These are phyloP conservation scores for Canavalia gladiata DNA, from an alignment of 306 rosid species.

Conservation along the genomic window DNA sequence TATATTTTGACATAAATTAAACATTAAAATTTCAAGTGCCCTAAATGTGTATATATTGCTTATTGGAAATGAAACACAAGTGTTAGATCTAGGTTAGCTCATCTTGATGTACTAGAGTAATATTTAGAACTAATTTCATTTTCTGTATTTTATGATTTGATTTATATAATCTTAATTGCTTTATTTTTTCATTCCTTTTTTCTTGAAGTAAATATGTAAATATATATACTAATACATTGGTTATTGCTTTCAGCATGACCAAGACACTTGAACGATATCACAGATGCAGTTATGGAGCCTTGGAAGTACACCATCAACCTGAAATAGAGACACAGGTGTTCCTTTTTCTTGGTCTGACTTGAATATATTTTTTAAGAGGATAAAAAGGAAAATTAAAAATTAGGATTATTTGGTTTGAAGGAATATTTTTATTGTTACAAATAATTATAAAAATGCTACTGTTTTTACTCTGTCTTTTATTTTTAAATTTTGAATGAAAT, in stretches of 20 bases:
- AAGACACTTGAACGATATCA: conserved; percentile 76
- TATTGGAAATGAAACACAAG: not conserved
- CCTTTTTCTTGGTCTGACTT: not conserved
- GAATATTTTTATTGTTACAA: not conserved
- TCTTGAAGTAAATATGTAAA: not conserved
- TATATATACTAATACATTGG: not conserved
- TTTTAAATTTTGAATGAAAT: too few species aligned
- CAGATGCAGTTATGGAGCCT: conserved; percentile 68
- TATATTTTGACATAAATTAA: not conserved
- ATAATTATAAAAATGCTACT: not conserved
- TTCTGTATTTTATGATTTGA: not conserved
- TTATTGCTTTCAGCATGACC: conserved; percentile 62
- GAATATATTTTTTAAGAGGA: not conserved
- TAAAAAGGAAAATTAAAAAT: not conserved
- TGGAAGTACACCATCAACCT: conserved; percentile 60
- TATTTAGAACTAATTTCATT: not conserved
- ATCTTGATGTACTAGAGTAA: not conserved
- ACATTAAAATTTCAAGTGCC: conserved; percentile 5
- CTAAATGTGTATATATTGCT: not conserved
- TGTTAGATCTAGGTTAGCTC: not conserved
- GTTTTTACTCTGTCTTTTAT: too few species aligned
- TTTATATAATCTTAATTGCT: conserved; percentile 3
- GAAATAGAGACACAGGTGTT: conserved; percentile 71
- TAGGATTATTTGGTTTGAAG: not conserved
- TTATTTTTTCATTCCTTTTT: not conserved